Conservation (phyloP, 2,329 filamentous ascomycete species). For the Seiridium unicorne region DNA sequence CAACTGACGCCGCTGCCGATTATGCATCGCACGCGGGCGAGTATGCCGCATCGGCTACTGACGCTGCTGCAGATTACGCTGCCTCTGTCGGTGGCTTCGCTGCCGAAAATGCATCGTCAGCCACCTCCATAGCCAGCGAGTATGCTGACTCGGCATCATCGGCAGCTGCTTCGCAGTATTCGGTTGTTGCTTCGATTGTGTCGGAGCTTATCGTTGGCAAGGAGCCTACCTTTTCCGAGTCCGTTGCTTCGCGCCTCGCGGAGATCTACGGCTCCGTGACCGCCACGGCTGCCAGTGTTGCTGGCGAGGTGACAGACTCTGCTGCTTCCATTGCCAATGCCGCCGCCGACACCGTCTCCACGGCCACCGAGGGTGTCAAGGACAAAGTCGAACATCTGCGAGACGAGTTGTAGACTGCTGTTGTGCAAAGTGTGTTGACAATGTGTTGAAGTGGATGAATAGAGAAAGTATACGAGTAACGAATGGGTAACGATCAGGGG, state of each 20-base stretch:
- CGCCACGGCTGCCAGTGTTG: slow-evolving; percentile 48
- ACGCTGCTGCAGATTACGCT: slow-evolving; percentile 20
- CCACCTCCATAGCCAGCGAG: slow-evolving; percentile 38
- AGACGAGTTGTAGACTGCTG: background rate
- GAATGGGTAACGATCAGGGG: background rate
- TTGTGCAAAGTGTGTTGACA: background rate
- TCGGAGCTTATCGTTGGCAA: slow-evolving; percentile 75
- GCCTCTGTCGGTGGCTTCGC: slow-evolving; percentile 30
- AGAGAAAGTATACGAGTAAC: background rate
- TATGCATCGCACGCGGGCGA: slow-evolving; percentile 24
- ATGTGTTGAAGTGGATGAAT: background rate
- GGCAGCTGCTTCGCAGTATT: slow-evolving; percentile 62
- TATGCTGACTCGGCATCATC: slow-evolving; percentile 64
- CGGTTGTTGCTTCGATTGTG: slow-evolving; percentile 68
- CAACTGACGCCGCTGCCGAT: slow-evolving; percentile 16
- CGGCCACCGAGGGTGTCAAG: slow-evolving; percentile 6
- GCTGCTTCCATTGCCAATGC: slow-evolving; percentile 22
- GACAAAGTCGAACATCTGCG: background rate
- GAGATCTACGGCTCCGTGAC: slow-evolving; percentile 70
- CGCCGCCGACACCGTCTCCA: slow-evolving; percentile 18
- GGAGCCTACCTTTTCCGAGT: slow-evolving; percentile 79
- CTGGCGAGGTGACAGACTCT: slow-evolving; percentile 31
- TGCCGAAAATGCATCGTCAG: slow-evolving; percentile 18
- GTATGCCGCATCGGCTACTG: slow-evolving; percentile 15
- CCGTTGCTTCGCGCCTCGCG: slow-evolving; percentile 69